These are phyloP conservation scores for Peniophora sp. DNA, from an alignment of 1,284 basidiomycete genomes.

Conservation along the genomic window DNA sequence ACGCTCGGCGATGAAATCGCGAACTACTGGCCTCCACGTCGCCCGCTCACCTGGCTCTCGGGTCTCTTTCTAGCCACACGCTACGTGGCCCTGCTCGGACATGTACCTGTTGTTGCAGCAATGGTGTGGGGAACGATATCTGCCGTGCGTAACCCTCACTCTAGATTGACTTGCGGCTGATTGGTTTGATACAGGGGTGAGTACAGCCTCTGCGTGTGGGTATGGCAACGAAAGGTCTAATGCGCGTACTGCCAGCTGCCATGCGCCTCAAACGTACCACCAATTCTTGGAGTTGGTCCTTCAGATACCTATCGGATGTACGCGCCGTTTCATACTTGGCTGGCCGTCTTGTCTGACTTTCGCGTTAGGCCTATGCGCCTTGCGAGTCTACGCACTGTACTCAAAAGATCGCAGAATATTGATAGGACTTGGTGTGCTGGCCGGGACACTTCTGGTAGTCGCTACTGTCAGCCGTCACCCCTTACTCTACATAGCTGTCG, in stretches of 20 bases:
- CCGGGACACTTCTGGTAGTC: background rate
- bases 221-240: background rate
- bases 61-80: slow-evolving; percentile 1
- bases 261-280: background rate
- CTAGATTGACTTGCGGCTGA: background rate
- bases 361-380: background rate
- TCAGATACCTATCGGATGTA: background rate
- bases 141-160: background rate
- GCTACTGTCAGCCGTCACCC: background rate
- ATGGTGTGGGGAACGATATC: background rate
- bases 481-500: no score
- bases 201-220: background rate
- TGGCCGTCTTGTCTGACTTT: background rate
- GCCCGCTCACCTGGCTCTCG: background rate
- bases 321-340: background rate
- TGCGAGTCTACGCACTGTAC: background rate
- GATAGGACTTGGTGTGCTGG: background rate
- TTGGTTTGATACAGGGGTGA: background rate
- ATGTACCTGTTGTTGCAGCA: background rate
- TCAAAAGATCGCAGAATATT: background rate
- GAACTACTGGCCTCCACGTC: slow-evolving; percentile 2
- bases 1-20: slow-evolving; percentile 1
- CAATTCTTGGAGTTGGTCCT: background rate
- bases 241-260: background rate
- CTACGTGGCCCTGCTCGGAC: slow-evolving; percentile 1